A percentile compares a stretch with the other conserved stretches of the same genome.
These are phyloP conservation scores for Coccomyxa sp. DNA, from an alignment of 139 green algal genomes.

Conservation along the genomic window DNA sequence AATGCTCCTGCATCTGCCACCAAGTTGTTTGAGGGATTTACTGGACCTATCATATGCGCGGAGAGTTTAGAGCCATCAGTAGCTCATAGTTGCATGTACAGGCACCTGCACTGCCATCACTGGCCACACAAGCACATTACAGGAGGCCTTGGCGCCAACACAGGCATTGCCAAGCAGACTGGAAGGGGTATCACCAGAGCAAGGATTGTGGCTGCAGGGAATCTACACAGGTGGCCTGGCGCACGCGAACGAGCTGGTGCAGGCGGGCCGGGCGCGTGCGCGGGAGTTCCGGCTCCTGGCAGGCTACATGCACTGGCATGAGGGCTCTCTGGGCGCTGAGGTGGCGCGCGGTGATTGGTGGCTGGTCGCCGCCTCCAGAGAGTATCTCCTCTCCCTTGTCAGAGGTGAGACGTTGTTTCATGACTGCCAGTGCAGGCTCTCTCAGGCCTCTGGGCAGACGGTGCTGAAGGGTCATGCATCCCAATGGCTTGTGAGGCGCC, in stretches of 20 bases:
- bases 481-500: not conserved
- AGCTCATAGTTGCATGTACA: no score
- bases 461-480: not conserved
- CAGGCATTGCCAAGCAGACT: no score
- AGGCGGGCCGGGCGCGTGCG: constrained; percentile 10
- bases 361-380: constrained; percentile 10
- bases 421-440: not conserved
- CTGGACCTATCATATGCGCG: no score
- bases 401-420: constrained; percentile 2
- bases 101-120: no score
- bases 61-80: no score
- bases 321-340: constrained; percentile 27
- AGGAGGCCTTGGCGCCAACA: no score
- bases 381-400: constrained; percentile 20
- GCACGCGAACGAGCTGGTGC: constrained; percentile 25
- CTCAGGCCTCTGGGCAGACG: not conserved
- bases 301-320: constrained; percentile 30
- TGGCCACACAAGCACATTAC: no score
- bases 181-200: not conserved
- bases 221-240: constrained; percentile 36
- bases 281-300: constrained; percentile 31
- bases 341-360: constrained; percentile 14
- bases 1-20: no score
- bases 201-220: constrained; percentile 6
- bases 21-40: no score